A percentile compares a stretch with the other conserved stretches of the same genome.
Conservation (phyloP, 805 yeast genomes). For the Saccharomycopsis amapae region DNA sequence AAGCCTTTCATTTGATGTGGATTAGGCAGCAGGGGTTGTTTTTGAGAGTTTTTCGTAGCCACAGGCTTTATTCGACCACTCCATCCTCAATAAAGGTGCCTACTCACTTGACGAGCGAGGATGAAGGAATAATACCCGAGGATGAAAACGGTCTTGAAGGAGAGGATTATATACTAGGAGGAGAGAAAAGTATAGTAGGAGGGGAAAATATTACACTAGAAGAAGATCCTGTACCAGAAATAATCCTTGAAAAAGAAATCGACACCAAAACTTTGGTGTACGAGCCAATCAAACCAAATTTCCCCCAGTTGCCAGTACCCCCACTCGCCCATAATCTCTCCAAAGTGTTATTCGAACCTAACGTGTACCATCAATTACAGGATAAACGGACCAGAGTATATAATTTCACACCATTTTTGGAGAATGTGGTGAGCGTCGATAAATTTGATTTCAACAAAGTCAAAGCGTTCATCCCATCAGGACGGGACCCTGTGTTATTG, state of each 20-base stretch:
- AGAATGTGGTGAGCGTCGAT: conserved; percentile 50
- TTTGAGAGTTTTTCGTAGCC: no score
- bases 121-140: no score
- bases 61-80: no score
- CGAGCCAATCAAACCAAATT: conserved; percentile 10
- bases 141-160: no score
- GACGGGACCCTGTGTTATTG: conserved; percentile 51
- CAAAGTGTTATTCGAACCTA: conserved; percentile 67
- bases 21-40: no score
- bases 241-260: not conserved
- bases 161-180: no score
- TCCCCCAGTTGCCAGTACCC: conserved; percentile 32
- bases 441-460: conserved; percentile 59
- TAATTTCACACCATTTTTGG: conserved; percentile 59
- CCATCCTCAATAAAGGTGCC: no score
- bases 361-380: conserved; percentile 63
- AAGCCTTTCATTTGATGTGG: no score
- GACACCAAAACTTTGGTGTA: not conserved
- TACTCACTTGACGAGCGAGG: no score
- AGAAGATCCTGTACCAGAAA: no score
- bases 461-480: conserved; percentile 55
- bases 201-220: no score
- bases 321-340: conserved; percentile 58
- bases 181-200: no score
- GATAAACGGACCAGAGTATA: conserved; percentile 72